Evolutionary conservation across 176 grass and related monocot species (phyloP), one percentile per base, ranked within the genome.

Genomic region (Cenchrus fungigraminus): DNA sequence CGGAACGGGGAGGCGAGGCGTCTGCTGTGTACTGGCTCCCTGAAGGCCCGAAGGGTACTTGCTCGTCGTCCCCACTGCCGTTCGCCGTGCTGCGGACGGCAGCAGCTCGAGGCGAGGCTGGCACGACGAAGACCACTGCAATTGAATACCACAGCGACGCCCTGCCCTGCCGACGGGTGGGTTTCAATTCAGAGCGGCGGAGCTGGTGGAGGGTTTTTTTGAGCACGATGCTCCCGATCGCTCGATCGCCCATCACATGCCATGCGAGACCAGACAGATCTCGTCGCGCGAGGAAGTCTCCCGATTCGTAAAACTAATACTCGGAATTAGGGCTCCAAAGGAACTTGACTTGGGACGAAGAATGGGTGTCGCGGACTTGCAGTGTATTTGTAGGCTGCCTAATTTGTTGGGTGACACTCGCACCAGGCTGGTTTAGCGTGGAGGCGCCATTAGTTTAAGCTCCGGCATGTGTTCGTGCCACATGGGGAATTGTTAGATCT

Each of bases 371-470:
- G 71, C 11, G 6, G 44, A 45, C 44, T 45, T 9, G 47, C 9
- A 1, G 71, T 52, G 71, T 54, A 0, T 25, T 53, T 9, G 45
- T 29, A 32, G 6, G 13, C 14, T 32, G 71, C 71, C 54, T 34
- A 9, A 19, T 74, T 78, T 72, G 56, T 43, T 69, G 8, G 28
- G 19, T 0, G 59, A 54, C 55, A 28, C 55, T 17, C 58, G 9
- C 9, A 51, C 79, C 79, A 87, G 86, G 79, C 86, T 87, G 87
- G 67, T 80, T 40, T 40, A 45, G 66, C 71, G 22, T 79, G 87
- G 63, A 79, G 37, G 0, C 65, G 2, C 12, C 28, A 42, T 67
- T 84, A 59, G 40, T 74, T 51, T 84, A 84, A 59, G 68, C 68
- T 52, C 65, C 25, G 47, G 3, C 22, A 45, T 46, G 66, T 73